Conservation (phyloP, 805 yeast genomes). For the Nakazawaea ambrosiae region DNA sequence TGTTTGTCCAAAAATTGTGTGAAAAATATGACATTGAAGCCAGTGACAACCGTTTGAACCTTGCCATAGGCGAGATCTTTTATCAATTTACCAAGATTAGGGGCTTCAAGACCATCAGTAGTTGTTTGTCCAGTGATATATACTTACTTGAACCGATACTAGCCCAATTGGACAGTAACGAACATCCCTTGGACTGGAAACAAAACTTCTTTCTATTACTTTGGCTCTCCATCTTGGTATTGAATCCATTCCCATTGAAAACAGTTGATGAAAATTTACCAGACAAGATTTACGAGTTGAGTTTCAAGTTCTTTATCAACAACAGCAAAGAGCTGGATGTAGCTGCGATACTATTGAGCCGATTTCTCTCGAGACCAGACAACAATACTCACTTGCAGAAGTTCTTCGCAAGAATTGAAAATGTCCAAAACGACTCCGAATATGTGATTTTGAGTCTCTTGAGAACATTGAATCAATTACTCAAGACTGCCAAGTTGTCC, state of each 20-base stretch:
- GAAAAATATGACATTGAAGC: slow-evolving; percentile 18
- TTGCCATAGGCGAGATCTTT: slow-evolving; percentile 27
- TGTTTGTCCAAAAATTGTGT: slow-evolving; percentile 25
- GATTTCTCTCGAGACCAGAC: slow-evolving; percentile 48
- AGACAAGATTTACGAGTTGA: slow-evolving; percentile 27
- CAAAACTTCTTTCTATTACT: slow-evolving; percentile 43
- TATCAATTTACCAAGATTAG: slow-evolving; percentile 62
- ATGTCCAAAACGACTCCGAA: slow-evolving; percentile 14
- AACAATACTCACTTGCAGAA: slow-evolving; percentile 18
- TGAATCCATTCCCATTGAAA: slow-evolving; percentile 67
- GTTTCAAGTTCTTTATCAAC: slow-evolving; percentile 25
- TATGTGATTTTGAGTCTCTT: slow-evolving; percentile 16
- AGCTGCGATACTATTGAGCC: slow-evolving; percentile 43
- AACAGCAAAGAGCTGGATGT: slow-evolving; percentile 56
- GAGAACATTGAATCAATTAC: slow-evolving; percentile 17
- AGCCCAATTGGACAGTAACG: slow-evolving; percentile 13
- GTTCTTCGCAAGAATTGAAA: slow-evolving; percentile 14
- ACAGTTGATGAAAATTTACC: slow-evolving; percentile 27
- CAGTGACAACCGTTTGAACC: slow-evolving; percentile 9
- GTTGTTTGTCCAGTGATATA: slow-evolving; percentile 55
- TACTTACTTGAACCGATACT: slow-evolving; percentile 35
- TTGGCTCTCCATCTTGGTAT: slow-evolving; percentile 65
- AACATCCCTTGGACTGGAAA: slow-evolving; percentile 31
- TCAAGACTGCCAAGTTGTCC: slow-evolving; percentile 13
- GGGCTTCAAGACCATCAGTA: slow-evolving; percentile 54